Conservation (phyloP, 2,329 filamentous ascomycete species). For the Apiospora koreana region DNA sequence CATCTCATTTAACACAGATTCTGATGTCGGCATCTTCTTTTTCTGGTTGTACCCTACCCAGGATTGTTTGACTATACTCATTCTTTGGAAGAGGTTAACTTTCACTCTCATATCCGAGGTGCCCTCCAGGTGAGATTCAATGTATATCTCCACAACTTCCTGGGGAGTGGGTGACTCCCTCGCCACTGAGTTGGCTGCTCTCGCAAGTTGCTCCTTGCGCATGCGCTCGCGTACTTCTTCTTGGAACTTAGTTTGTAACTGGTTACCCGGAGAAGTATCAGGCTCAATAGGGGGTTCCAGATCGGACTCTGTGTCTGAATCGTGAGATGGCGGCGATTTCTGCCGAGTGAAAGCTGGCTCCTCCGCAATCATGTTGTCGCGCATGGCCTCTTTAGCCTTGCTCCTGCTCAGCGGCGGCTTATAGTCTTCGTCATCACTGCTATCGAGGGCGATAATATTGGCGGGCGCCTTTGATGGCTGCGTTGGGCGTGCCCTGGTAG, state of each 20-base stretch:
- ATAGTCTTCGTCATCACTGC: slow-evolving; percentile 24
- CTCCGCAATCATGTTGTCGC: neutral
- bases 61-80: slow-evolving; percentile 66
- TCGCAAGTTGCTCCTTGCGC: slow-evolving; percentile 25
- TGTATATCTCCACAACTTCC: slow-evolving; percentile 54
- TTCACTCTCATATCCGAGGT: slow-evolving; percentile 64
- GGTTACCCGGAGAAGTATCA: slow-evolving; percentile 33
- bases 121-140: slow-evolving; percentile 66
- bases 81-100: slow-evolving; percentile 65
- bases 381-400: slow-evolving; percentile 1
- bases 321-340: neutral
- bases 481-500: neutral
- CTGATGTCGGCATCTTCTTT: slow-evolving; percentile 34
- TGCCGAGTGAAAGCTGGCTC: neutral
- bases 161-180: neutral
- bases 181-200: slow-evolving; percentile 19
- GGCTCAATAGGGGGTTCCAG: neutral
- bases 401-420: neutral
- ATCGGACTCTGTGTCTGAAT: neutral
- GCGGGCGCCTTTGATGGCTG: neutral
- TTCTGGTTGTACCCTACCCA: slow-evolving; percentile 69
- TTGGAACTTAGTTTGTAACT: slow-evolving; percentile 49
- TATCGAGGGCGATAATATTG: slow-evolving; percentile 25
- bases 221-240: slow-evolving; percentile 41
- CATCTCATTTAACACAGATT: slow-evolving; percentile 52